Conservation (phyloP, 768 basidiomycete genomes). For the Lentinula boryana region DNA sequence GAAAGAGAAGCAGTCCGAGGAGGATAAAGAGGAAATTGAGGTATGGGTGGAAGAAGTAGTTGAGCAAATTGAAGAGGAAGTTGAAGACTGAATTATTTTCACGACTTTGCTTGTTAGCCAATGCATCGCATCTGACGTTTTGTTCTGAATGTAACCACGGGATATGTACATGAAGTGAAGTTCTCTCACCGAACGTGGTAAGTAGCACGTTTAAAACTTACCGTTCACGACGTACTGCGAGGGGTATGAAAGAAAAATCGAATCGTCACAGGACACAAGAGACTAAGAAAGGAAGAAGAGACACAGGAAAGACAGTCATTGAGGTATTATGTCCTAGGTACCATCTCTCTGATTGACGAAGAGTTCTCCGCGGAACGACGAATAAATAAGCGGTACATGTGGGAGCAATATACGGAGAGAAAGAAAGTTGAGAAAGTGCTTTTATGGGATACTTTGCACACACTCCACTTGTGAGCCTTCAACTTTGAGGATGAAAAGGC, state of each 20-base stretch:
- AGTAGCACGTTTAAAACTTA: background rate
- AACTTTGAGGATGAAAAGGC: background rate
- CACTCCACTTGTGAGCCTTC: background rate
- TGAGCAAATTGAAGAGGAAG: constrained; percentile 84
- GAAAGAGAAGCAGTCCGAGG: constrained; percentile 25
- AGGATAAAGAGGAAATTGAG: constrained; percentile 84
- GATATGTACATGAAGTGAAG: background rate
- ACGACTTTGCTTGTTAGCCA: background rate
- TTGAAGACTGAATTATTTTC: constrained; percentile 37
- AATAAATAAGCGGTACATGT: background rate
- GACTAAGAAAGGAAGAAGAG: background rate
- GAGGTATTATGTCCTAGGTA: background rate
- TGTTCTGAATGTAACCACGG: background rate
- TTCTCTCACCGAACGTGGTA: constrained; percentile 5
- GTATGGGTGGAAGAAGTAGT: constrained; percentile 93
- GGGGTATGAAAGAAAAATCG: background rate
- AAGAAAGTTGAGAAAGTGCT: background rate
- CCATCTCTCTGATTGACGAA: constrained; percentile 1
- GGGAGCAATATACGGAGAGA: background rate
- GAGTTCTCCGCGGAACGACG: background rate
- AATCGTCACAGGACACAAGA: background rate
- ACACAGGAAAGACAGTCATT: background rate
- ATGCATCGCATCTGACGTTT: background rate
- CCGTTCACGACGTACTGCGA: background rate
- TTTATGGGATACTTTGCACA: constrained; percentile 3